Base-by-base conservation (phyloP, 768 basidiomycete species). In the Vararia minispora region DNA sequence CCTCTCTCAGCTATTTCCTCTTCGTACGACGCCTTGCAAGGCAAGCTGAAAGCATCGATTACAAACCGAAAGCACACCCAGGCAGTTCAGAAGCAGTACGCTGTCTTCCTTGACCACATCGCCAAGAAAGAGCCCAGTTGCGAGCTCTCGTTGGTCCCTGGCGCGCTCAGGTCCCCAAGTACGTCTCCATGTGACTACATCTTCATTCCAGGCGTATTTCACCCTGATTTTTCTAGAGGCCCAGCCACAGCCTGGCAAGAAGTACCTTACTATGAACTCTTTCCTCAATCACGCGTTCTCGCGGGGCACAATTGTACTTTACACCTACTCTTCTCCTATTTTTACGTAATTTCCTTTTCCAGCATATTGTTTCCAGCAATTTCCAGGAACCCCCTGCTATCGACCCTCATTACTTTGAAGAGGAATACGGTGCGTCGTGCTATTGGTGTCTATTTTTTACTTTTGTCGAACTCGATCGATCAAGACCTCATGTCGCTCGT, bases 361-460 rank as follows among this genome's bases (percentile, higher is more conserved):
- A 49, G 48, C 50, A 52, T 23, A 41, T 39, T n/a, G 33, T 30
- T 3, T 45, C 43, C 2, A 41, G n/a, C 5, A 35, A 50, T 25
- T 46, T 48, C 7, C 24, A 29, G 13, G 41, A 38, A 12, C 6
- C 18, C 13, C 48, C 48, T 4, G 41, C 11, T 17, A 35, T 50
- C 4, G 48, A 50, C 13, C 50, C 46, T 4, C 48, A 45, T 21
- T 47, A 41, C 26, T 43, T 52, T 20, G 50, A 47, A 31, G 40
- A 50, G 23, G 43, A 45, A 21, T 31, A 44, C 22, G 48, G 50
- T 47, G 12, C 25, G 37, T 11, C 20, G 9, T 5, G 24, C 12
- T 24, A 18, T 34, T 10, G 6, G 9, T 16, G 20, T 2, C 24
- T 10, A 10, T 6, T 28, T 24, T n/a, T 27, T 6, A 11, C 8